These are phyloP conservation scores for Hemileia vastatrix DNA, from an alignment of 1,284 basidiomycete genomes.

Conservation along the genomic window DNA sequence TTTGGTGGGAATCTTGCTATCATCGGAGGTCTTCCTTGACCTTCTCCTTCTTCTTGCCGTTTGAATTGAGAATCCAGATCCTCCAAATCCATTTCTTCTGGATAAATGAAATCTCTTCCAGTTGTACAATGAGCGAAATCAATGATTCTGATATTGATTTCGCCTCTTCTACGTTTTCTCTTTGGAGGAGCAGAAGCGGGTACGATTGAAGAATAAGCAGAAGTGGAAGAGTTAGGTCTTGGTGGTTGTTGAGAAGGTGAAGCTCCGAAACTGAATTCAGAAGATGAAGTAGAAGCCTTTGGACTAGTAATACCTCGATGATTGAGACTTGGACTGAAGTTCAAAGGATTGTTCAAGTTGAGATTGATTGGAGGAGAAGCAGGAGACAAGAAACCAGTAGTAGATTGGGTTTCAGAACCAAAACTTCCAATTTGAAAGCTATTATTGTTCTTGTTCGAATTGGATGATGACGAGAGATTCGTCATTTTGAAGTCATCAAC, in stretches of 20 bases:
- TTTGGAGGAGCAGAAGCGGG: slow-evolving; percentile 47
- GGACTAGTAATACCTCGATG: slow-evolving; percentile 6
- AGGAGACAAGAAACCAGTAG: too few species aligned
- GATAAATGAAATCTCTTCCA: slow-evolving; percentile 73
- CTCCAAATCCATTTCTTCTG: slow-evolving; percentile 31
- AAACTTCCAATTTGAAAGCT: not conserved
- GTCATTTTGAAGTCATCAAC: not conserved
- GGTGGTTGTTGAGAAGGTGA: slow-evolving; percentile 28
- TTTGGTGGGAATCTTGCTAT: slow-evolving; percentile 67
- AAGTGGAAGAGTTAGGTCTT: slow-evolving; percentile 60
- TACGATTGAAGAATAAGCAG: slow-evolving; percentile 56
- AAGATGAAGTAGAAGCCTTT: not conserved
- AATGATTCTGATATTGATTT: slow-evolving; percentile 89
- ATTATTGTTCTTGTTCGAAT: not conserved
- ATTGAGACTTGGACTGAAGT: too few species aligned
- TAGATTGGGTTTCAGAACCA: not conserved
- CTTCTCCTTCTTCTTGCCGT: slow-evolving; percentile 51
- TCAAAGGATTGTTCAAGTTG: too few species aligned
- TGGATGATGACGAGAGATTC: not conserved
- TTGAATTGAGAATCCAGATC: slow-evolving; percentile 32
- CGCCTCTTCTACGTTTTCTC: slow-evolving; percentile 55
- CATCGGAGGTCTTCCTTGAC: slow-evolving; percentile 55
- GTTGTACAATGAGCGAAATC: slow-evolving; percentile 99
- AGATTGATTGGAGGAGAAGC: too few species aligned
- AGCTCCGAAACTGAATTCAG: not conserved